phyloP scores from a whole-genome alignment of 139 green algal genomes.

The Closterium sp. region DNA sequence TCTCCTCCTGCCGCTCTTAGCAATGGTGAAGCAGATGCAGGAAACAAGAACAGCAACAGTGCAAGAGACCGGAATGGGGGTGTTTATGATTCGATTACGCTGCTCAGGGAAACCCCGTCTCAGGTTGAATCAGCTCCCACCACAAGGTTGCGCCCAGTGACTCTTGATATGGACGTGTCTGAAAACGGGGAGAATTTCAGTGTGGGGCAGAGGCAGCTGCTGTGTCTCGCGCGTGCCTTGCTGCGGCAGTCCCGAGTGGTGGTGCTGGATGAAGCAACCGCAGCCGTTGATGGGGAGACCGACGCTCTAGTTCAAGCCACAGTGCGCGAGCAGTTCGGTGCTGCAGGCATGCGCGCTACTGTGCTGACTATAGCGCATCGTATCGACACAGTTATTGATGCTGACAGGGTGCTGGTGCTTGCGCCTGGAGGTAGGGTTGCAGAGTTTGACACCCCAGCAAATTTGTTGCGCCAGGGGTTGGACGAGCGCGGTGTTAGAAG shows the following conservation, averaged over 20 bases:
- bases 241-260: constrained; percentile 66
- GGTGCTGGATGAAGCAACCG: constrained; percentile 90
- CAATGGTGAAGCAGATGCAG: background rate
- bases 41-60: background rate
- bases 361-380: constrained; percentile 70
- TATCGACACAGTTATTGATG: constrained; percentile 46
- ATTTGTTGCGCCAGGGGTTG: constrained; percentile 17
- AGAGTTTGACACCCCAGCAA: constrained; percentile 43
- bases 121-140: background rate
- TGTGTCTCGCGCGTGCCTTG: constrained; percentile 85
- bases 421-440: constrained; percentile 37
- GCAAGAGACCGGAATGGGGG: background rate
- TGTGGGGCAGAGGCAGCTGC: constrained; percentile 88
- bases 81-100: background rate
- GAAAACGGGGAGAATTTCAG: constrained; percentile 86
- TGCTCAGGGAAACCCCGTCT: background rate
- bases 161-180: constrained; percentile 45
- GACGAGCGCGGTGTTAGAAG: background rate
- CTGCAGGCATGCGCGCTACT: constrained; percentile 55
- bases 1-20: background rate
- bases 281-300: constrained; percentile 79
- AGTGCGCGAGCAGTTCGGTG: constrained; percentile 64
- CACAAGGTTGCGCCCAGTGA: background rate
- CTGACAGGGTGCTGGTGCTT: constrained; percentile 39
- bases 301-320: constrained; percentile 78